Evolutionary conservation across 345 rosid species (phyloP), one percentile per base, ranked within the genome.

Genomic region (Aegle marmelos): DNA sequence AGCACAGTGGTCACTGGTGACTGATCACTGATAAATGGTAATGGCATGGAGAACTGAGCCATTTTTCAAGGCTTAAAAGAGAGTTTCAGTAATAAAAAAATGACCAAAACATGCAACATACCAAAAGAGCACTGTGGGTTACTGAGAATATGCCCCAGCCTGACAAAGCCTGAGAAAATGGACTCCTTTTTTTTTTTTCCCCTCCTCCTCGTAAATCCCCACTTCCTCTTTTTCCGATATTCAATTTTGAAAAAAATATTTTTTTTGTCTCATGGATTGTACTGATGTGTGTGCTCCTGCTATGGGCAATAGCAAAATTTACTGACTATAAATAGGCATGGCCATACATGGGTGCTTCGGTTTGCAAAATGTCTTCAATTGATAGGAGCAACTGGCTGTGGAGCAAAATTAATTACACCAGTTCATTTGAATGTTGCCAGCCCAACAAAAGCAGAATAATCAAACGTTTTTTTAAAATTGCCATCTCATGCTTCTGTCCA

Each of bases 101-200:
- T 41, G 58, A 61, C 36, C 34, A 50, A 22, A 61, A 31, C 25
- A 37, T 24, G 31, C 68, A 48, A 69, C 72, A 21, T 37, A 37
- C 61, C 2, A 16, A 56, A 56, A 9, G 74, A 36, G 39, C 17
- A 31, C 59, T 36, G 69, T 70, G 76, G 82, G 79, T 60, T 33
- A 54, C 70, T 37, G 73, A 79, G 87, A 83, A 79, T 80, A 84
- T 80, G 87, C 83, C 22, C 48, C 4, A 45, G 50, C 50, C 85
- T 79, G 87, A 70, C 88, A 73, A 80, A 75, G 58, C 36, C 73
- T 72, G 76, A 74, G 39, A 77, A 54, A 24, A 39, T 31, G 68
- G 66, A 69, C 25, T 53, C 57, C 4, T 4, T 50, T 50, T 4
- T 50, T 41, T 41, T 37, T 37, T 7, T 45, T 60, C 67, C 25